phyloP scores from a whole-genome alignment of 768 basidiomycete genomes.

The Boletus pseudo-olivaceus region DNA sequence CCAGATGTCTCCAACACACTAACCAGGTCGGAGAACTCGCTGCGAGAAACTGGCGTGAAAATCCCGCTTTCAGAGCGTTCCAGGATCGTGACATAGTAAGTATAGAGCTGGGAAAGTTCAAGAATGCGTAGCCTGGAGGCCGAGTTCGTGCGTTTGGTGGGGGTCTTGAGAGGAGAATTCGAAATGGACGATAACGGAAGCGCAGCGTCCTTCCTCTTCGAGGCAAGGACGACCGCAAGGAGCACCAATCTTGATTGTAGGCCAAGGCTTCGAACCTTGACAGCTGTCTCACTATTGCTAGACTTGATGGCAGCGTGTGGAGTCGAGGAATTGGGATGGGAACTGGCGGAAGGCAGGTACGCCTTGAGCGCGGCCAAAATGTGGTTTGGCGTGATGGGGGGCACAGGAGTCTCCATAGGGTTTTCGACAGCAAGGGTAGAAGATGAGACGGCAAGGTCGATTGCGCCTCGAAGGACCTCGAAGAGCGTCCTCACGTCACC shows the following conservation, averaged over 20 bases:
- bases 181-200: constrained; percentile 46
- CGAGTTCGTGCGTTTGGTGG: constrained; percentile 52
- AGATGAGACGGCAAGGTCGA: constrained; percentile 58
- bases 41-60: constrained; percentile 65
- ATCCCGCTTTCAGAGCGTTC: constrained; percentile 50
- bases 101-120: constrained; percentile 59
- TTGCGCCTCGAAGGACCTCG: constrained; percentile 75
- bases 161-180: constrained; percentile 34
- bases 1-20: constrained; percentile 74
- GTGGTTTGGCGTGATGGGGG: constrained; percentile 58
- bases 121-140: constrained; percentile 39
- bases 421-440: constrained; percentile 16
- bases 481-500: constrained; percentile 82
- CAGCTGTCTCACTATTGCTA: constrained; percentile 56
- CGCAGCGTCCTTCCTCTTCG: constrained; percentile 56
- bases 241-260: constrained; percentile 73
- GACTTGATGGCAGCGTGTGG: constrained; percentile 22
- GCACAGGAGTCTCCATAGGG: constrained; percentile 34
- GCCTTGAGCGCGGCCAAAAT: constrained; percentile 74
- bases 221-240: constrained; percentile 59
- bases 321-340: constrained; percentile 7
- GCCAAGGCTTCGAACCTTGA: constrained; percentile 65
- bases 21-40: constrained; percentile 72
- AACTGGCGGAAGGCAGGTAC: constrained; percentile 46
- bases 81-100: constrained; percentile 61